Evolutionary conservation across 768 basidiomycete species (phyloP), one percentile per base, ranked within the genome.

Genomic region (Rhizopogon vulgaris): DNA sequence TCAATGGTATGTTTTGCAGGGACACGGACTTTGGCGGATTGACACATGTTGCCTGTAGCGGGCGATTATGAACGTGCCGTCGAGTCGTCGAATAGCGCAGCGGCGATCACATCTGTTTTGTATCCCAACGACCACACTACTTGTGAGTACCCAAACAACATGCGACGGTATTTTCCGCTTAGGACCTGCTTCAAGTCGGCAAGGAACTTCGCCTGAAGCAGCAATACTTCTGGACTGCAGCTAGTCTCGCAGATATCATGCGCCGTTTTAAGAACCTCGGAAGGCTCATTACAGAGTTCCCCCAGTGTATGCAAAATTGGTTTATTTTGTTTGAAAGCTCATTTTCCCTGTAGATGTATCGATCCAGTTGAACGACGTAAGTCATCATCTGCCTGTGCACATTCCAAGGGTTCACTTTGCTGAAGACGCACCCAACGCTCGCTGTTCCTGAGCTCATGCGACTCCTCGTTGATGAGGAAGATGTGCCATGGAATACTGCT

Each of bases 381-480:
- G 79, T 59, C 37, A 22, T 50, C 30, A 36, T 56, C 8, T 36
- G 22, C 17, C n/a, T 7, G 46, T 34, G 32, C 32, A 15, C 14
- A 3, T 46, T 34, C 2, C 22, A 15, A 8, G 0, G 30, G 48
- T 43, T 55, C 39, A 46, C 30, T 11, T 15, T 43, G 34, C 3
- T 27, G n/a, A 60, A 94, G 84, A 96, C 94, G 3, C 95, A 97
- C 68, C 94, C 94, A 0, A 94, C 94, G 3, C 78, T 97, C 53
- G 92, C 94, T 24, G 91, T 98, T 61, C 90, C 90, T 17, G 96
- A 99, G 68, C 75, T 97, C 51, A 93, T 94, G 91, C 84, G 94
- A 25, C 82, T 97, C 58, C 77, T 90, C 25, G 71, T 90, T 58
- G 95, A 98, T 61, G 95, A 98, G 36, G 95, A 98, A 67, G 90